Evolutionary conservation across 805 yeast species (phyloP).

Genomic region (Yamadazyma phyllophila): DNA sequence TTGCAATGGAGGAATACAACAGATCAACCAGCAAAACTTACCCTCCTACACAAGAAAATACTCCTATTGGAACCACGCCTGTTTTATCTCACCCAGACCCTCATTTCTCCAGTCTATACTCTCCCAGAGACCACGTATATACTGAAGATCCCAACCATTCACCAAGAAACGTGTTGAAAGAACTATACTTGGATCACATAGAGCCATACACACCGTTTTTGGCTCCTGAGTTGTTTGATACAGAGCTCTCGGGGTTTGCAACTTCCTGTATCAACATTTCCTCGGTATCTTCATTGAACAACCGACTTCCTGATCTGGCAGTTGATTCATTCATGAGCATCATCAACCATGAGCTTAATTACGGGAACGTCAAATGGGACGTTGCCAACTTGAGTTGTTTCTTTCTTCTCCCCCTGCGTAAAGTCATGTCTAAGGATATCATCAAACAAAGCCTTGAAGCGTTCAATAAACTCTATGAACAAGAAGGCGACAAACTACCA

Average conservation of each 20-base stretch:
- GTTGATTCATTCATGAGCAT: conserved; percentile 8
- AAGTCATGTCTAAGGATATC: conserved; percentile 5
- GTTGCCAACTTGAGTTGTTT: conserved; percentile 15
- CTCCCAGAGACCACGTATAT: neutral
- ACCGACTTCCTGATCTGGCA: conserved; percentile 11
- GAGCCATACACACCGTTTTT: conserved; percentile 21
- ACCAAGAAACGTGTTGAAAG: conserved; percentile 1
- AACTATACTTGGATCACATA: conserved; percentile 13
- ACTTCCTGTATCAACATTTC: conserved; percentile 20
- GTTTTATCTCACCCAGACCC: too few species aligned
- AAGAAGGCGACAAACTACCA: conserved; percentile 4
- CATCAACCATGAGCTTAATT: conserved; percentile 8
- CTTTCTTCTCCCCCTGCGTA: conserved; percentile 18
- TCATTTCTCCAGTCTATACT: neutral
- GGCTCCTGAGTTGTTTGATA: conserved; percentile 12
- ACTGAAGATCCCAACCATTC: neutral
- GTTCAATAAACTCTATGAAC: conserved; percentile 14
- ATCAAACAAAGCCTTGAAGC: conserved; percentile 11
- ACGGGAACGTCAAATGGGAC: conserved; percentile 15
- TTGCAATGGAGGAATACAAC: conserved; percentile 12
- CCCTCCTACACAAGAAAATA: neutral
- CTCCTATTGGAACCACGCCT: neutral
- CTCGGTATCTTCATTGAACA: conserved; percentile 12
- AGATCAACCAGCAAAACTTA: conserved; percentile 1
- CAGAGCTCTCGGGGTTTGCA: conserved; percentile 14